phyloP scores from a whole-genome alignment of 345 rosid species.

The Capsella bursapastoris region DNA sequence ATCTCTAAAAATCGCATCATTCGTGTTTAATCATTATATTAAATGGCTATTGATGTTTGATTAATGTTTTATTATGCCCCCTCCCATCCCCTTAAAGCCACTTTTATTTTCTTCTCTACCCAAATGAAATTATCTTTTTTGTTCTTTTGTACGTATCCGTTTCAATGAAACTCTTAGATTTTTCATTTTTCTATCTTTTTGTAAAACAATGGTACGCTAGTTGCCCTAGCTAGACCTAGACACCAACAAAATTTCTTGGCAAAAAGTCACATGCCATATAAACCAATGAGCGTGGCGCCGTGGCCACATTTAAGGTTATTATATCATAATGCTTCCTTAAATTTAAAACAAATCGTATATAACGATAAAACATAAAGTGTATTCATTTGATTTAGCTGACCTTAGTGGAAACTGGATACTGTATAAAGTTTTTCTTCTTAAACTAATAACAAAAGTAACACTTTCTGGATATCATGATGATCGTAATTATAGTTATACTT shows the following conservation, averaged over 20 bases:
- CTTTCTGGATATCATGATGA: not conserved
- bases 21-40: constrained; percentile 30
- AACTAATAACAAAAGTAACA: not conserved
- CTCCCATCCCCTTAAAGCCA: constrained; percentile 41
- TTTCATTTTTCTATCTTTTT: not conserved
- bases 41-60: constrained; percentile 29
- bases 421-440: not conserved
- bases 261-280: constrained; percentile 2
- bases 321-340: not conserved
- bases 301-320: constrained; percentile 12
- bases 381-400: not conserved
- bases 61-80: constrained; percentile 35
- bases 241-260: not conserved
- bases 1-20: constrained; percentile 38
- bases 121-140: not conserved
- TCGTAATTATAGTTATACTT: not conserved
- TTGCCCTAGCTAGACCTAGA: not conserved
- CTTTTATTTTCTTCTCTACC: not conserved
- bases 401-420: not conserved
- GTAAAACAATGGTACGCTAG: not conserved
- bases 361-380: not conserved
- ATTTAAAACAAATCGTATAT: not conserved
- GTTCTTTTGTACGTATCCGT: not conserved
- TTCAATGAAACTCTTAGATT: not conserved
- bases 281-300: not conserved